phyloP scores from a whole-genome alignment of 495 filamentous ascomycete genomes.

The Penicillium longicatenatum region DNA sequence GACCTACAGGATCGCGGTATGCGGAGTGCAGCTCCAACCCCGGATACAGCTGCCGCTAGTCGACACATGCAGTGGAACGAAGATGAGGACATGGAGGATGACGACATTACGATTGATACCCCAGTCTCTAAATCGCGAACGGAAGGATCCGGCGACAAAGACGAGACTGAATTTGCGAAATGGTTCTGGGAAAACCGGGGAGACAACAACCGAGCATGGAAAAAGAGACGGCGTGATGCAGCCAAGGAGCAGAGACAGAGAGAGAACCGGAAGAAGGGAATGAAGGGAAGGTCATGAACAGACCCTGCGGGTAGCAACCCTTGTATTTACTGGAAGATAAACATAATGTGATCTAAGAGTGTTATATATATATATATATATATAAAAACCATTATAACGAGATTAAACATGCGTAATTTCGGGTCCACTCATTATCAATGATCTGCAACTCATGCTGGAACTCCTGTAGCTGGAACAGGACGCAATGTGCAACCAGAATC shows the following conservation, averaged over 20 bases:
- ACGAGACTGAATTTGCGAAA: conserved; percentile 74
- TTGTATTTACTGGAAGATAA: not conserved
- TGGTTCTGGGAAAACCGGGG: conserved; percentile 93
- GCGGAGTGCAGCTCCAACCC: conserved; percentile 88
- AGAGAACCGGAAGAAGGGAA: conserved; percentile 69
- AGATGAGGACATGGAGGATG: conserved; percentile 36
- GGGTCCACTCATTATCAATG: not conserved
- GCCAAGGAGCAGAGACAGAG: conserved; percentile 85
- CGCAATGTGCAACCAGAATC: not conserved
- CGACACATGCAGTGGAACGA: conserved; percentile 36
- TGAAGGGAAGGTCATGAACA: conserved; percentile 44
- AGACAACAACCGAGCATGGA: conserved; percentile 89
- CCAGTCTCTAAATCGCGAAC: conserved; percentile 35
- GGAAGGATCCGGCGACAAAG: conserved; percentile 23
- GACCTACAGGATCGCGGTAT: conserved; percentile 73
- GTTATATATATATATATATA: no score
- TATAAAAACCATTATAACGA: no score
- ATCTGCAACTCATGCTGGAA: not conserved
- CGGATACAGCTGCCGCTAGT: conserved; percentile 80
- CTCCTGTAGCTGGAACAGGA: not conserved
- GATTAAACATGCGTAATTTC: no score
- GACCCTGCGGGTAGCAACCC: not conserved
- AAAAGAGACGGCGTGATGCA: conserved; percentile 75
- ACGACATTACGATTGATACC: conserved; percentile 31
- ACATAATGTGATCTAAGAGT: not conserved